A percentile compares a stretch with the other conserved stretches of the same genome.
Evolutionary conservation across 805 yeast species (phyloP).

Genomic region (Ogataea corticis): DNA sequence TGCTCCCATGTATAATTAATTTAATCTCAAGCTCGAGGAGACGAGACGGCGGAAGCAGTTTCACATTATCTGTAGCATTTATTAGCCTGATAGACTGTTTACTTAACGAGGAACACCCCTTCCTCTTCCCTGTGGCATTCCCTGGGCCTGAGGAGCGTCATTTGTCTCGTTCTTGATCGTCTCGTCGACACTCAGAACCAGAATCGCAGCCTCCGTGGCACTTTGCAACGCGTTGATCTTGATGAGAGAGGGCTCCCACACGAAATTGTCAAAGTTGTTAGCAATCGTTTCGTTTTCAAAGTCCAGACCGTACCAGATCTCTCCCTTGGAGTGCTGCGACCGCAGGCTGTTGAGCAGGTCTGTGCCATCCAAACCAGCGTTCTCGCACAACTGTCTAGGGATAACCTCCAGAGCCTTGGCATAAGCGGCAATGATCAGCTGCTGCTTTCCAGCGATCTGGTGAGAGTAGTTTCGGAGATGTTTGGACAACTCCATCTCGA

Average conservation of each 20-base stretch:
- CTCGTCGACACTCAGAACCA: constrained; percentile 94
- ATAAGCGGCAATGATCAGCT: constrained; percentile 84
- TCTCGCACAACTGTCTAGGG: constrained; percentile 96
- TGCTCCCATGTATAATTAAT: no score
- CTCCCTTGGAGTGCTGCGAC: constrained; percentile 93
- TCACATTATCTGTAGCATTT: background rate
- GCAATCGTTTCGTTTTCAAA: constrained; percentile 81
- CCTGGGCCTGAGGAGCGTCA: constrained; percentile 38
- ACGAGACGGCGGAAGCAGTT: no score
- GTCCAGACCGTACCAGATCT: constrained; percentile 89
- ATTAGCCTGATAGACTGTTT: background rate
- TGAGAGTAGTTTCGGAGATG: constrained; percentile 84
- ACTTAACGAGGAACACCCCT: constrained; percentile 58
- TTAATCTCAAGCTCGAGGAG: no score
- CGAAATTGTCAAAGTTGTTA: constrained; percentile 80
- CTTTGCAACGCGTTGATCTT: constrained; percentile 91
- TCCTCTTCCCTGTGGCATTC: constrained; percentile 48
- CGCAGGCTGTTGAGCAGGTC: constrained; percentile 88
- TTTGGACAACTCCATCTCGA: constrained; percentile 94
- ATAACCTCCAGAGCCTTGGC: constrained; percentile 94
- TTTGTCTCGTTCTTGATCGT: constrained; percentile 77
- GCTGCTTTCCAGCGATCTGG: constrained; percentile 94
- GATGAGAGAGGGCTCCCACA: constrained; percentile 98
- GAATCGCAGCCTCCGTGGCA: constrained; percentile 95
- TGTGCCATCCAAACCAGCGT: constrained; percentile 99